phyloP scores from a whole-genome alignment of 2,329 filamentous ascomycete species.

The Dactylonectria macrodidyma region DNA sequence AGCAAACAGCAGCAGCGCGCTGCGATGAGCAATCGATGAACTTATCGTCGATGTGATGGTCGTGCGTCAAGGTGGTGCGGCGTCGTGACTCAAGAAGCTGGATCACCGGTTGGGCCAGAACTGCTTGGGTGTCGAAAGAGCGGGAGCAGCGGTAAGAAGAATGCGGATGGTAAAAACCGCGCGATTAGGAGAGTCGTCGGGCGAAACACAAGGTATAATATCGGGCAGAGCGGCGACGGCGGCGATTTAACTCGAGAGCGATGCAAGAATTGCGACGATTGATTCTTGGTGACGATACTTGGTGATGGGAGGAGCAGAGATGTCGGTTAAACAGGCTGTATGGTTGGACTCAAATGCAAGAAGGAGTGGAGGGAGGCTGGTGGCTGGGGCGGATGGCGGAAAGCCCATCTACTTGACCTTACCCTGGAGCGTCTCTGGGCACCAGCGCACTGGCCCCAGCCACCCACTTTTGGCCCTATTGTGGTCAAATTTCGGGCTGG shows the following conservation, averaged over 20 bases:
- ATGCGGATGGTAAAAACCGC: slow-evolving; percentile 23
- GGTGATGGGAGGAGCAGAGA: slow-evolving; percentile 45
- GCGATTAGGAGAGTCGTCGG: slow-evolving; percentile 15
- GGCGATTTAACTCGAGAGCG: slow-evolving; percentile 11
- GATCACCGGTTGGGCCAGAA: slow-evolving; percentile 42
- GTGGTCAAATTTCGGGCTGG: slow-evolving; percentile 34
- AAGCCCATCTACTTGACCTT: slow-evolving; percentile 33
- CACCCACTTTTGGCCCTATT: slow-evolving; percentile 40
- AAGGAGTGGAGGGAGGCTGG: slow-evolving; percentile 42
- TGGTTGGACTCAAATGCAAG: slow-evolving; percentile 43
- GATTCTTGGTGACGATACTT: slow-evolving; percentile 42
- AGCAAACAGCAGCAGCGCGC: slow-evolving; percentile 30
- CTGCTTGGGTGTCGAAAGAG: slow-evolving; percentile 32
- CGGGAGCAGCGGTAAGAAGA: slow-evolving; percentile 15
- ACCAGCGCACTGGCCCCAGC: slow-evolving; percentile 39
- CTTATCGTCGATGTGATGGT: slow-evolving; percentile 21
- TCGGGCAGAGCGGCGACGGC: not conserved
- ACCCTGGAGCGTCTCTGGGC: slow-evolving; percentile 44
- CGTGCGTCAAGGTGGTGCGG: slow-evolving; percentile 26
- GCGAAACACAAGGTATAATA: not conserved
- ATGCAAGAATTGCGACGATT: slow-evolving; percentile 38
- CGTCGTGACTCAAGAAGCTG: slow-evolving; percentile 35
- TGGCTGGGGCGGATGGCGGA: slow-evolving; percentile 45
- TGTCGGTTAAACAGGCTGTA: slow-evolving; percentile 43
- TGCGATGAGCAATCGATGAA: slow-evolving; percentile 24